phyloP scores from a whole-genome alignment of 2,329 filamentous ascomycete genomes.

The Harringtonia lauricola region DNA sequence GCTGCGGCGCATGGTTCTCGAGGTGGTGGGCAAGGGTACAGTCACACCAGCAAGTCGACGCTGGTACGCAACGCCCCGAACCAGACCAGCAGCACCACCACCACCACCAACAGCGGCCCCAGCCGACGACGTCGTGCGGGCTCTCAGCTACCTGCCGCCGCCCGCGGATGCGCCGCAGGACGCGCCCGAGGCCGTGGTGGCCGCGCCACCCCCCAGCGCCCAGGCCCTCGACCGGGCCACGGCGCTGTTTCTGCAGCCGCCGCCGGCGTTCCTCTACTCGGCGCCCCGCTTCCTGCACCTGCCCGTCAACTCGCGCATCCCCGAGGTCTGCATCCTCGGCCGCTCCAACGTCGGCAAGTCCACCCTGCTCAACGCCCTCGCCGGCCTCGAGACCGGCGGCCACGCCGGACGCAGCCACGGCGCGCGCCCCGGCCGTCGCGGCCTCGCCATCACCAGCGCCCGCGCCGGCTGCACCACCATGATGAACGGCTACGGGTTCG shows the following conservation, averaged over 20 bases:
- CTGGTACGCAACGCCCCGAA: too few species aligned
- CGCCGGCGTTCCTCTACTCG: constrained; percentile 34
- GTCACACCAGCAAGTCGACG: too few species aligned
- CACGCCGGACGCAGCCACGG: constrained; percentile 18
- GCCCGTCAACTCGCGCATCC: constrained; percentile 37
- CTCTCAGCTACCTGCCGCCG: constrained; percentile 16
- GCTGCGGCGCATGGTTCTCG: constrained; percentile 9
- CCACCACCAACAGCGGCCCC: too few species aligned
- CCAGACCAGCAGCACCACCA: too few species aligned
- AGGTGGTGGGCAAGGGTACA: constrained; percentile 2
- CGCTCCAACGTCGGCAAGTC: constrained; percentile 88
- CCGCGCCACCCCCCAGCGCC: constrained; percentile 8
- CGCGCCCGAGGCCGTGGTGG: not conserved
- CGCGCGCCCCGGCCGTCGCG: constrained; percentile 28
- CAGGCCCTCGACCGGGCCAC: constrained; percentile 14
- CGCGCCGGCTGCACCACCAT: constrained; percentile 40
- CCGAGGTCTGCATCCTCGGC: constrained; percentile 66
- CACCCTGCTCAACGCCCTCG: constrained; percentile 74
- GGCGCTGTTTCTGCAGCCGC: constrained; percentile 15
- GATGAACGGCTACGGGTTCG: constrained; percentile 46
- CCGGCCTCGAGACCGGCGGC: constrained; percentile 28
- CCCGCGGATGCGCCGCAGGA: not conserved
- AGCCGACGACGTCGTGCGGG: constrained; percentile 4
- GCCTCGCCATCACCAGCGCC: constrained; percentile 37
- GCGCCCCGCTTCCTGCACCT: constrained; percentile 36